Base-by-base conservation (phyloP, 768 basidiomycete species). In the Leccinellum luteum region DNA sequence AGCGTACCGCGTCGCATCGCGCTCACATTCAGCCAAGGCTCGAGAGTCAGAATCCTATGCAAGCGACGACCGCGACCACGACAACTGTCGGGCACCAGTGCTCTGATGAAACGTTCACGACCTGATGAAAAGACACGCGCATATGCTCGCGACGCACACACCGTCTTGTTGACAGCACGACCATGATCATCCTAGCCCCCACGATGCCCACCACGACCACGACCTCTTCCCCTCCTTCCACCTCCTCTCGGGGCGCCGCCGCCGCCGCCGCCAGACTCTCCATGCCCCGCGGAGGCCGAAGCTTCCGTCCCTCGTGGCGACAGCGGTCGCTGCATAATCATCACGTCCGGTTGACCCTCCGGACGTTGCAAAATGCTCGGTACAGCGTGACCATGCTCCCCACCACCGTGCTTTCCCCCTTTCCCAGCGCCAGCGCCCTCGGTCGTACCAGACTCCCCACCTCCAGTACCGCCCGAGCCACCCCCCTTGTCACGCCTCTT, bases 401-500 rank as follows among this genome's bases (percentile, higher is more conserved):
- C 62, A 15, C 62, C 60, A 4, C 62, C 59, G 3, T 63, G 68
- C 53, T 58, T 71, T 3, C 59, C 62, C 2, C 30, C 25, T 27
- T 55, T 64, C 0, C 49, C 52, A 35, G 31, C 27, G 0, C 23
- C n/a, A 8, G 19, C 17, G 2, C 43, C 23, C 23, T 50, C 50
- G 13, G 31, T 28, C 6, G 34, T 6, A 14, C 41, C 44, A 19
- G 48, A 38, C 13, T 68, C 66, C 34, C 65, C 70, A 34, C 65
- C 69, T 12, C 38, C 51, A 35, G 15, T 41, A 17, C 41, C n/a
- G n/a, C n/a, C 41, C 41, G 35, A 38, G 38, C 65, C 69, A 41
- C 65, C 69, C 8, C 70, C 70, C 59, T 65, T 75, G 63, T 76
- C 77, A 9, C 70, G 71, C 35, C 61, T 66, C 65, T 73, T 77